Conservation (phyloP, 148 eudicot genomes). For the Mesembryanthemum crystallinum region DNA sequence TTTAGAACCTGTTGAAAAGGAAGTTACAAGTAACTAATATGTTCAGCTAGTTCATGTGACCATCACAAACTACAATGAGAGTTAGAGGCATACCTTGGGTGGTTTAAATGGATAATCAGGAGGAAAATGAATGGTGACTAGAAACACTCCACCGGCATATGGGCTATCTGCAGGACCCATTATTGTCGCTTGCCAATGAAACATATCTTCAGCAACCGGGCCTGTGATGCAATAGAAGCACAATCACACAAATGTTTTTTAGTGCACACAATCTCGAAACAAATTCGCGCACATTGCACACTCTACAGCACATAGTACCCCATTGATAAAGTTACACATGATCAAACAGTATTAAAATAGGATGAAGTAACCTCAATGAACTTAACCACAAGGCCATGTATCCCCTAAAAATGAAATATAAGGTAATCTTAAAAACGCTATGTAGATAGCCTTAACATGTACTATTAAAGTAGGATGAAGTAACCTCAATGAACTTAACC, state of each 20-base stretch:
- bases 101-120: slow-evolving; percentile 76
- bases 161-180: slow-evolving; percentile 77
- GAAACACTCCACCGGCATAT: slow-evolving; percentile 67
- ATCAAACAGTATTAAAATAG: neutral
- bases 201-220: slow-evolving; percentile 72
- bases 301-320: neutral
- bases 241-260: slow-evolving; percentile 2
- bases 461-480: neutral
- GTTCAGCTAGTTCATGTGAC: neutral
- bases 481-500: neutral
- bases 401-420: no score
- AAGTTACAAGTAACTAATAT: neutral
- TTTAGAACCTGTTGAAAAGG: neutral
- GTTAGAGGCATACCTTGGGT: slow-evolving; percentile 44
- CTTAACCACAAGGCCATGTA: neutral
- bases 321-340: neutral
- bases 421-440: no score
- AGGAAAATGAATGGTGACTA: slow-evolving; percentile 68
- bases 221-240: slow-evolving; percentile 26
- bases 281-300: neutral
- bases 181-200: slow-evolving; percentile 81
- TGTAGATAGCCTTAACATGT: no score
- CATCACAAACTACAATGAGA: neutral
- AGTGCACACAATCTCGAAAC: neutral
- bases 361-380: neutral